phyloP scores from a whole-genome alignment of 1,284 basidiomycete species.

The Volvariella surrecta region DNA sequence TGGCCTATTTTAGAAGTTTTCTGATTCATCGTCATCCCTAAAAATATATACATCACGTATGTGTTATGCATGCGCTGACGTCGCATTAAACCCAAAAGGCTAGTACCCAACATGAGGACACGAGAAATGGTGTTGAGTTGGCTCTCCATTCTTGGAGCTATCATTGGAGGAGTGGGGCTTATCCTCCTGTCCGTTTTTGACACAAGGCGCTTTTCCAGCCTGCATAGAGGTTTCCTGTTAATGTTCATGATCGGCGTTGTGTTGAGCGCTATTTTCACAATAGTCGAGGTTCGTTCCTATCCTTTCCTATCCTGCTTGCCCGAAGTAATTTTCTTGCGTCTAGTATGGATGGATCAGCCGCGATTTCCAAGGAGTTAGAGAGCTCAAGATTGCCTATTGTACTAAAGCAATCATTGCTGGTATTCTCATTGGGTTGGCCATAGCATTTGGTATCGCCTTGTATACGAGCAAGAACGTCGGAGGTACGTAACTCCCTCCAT shows the following conservation, averaged over 20 bases:
- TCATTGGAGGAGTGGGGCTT: conserved; percentile 50
- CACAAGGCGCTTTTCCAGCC: conserved; percentile 38
- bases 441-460: conserved; percentile 50
- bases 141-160: conserved; percentile 50
- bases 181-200: conserved; percentile 62
- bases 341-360: conserved; percentile 60
- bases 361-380: conserved; percentile 37
- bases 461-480: conserved; percentile 38
- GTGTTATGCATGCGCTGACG: too few relatives aligned
- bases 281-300: conserved; percentile 43
- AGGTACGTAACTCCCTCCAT: conserved; percentile 24
- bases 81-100: conserved; percentile 22
- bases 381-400: conserved; percentile 48
- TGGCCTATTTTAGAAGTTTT: conserved; percentile 3
- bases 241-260: conserved; percentile 58
- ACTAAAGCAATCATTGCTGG: conserved; percentile 51
- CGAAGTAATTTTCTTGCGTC: background rate
- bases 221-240: conserved; percentile 54
- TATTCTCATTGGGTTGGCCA: conserved; percentile 48
- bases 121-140: conserved; percentile 45
- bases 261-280: conserved; percentile 62
- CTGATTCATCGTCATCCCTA: too few relatives aligned
- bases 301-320: background rate
- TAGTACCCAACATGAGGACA: conserved; percentile 47
- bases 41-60: too few relatives aligned